These are phyloP conservation scores for Blumeria graminis DNA, from an alignment of 2,329 filamentous ascomycete genomes.

Conservation along the genomic window DNA sequence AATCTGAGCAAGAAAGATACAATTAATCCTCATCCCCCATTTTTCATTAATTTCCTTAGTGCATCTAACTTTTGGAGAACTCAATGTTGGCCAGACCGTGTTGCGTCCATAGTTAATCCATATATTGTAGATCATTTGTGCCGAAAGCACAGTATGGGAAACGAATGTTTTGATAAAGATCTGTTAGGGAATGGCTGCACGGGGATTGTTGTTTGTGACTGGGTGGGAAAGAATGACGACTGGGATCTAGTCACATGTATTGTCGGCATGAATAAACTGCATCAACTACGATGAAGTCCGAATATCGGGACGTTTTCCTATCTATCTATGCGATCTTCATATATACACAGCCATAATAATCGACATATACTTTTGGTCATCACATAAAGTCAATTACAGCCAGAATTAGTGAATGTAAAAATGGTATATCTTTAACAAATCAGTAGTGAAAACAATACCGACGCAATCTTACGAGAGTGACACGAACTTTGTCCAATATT, in stretches of 20 bases:
- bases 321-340: no score
- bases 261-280: slow-evolving; percentile 56
- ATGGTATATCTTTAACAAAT: no score
- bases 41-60: slow-evolving; percentile 77
- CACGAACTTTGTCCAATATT: no score
- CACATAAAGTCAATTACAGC: no score
- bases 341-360: no score
- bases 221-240: slow-evolving; percentile 66
- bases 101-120: slow-evolving; percentile 73
- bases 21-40: slow-evolving; percentile 22
- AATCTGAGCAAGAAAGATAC: slow-evolving; percentile 18
- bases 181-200: slow-evolving; percentile 47
- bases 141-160: slow-evolving; percentile 23
- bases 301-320: no score
- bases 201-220: slow-evolving; percentile 79
- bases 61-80: slow-evolving; percentile 88
- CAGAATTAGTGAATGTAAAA: no score
- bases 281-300: no score
- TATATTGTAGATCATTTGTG: slow-evolving; percentile 40
- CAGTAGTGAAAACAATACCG: no score
- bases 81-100: slow-evolving; percentile 78
- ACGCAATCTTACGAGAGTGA: no score
- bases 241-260: slow-evolving; percentile 80
- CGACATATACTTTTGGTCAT: no score
- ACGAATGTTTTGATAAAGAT: background rate